A percentile compares a stretch with the other conserved stretches of the same genome.
Evolutionary conservation across 768 basidiomycete genomes (phyloP).

Genomic region (Favolaschia claudopus): DNA sequence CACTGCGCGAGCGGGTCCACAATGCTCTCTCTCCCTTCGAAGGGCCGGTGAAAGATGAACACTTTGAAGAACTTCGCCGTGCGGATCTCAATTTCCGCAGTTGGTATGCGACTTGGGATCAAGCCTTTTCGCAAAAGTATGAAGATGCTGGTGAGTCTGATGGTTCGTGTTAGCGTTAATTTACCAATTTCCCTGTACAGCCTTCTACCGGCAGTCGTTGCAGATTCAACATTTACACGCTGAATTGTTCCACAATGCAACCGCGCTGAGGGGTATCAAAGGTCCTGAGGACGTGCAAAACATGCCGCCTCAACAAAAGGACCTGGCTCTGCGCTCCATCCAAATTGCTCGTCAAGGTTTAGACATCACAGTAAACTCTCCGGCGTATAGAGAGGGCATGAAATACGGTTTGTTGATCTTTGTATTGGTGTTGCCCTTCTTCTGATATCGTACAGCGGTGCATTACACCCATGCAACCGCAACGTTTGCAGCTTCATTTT

Average conservation of each 20-base stretch:
- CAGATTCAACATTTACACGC: constrained; percentile 90
- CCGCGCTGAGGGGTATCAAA: constrained; percentile 81
- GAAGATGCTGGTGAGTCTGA: constrained; percentile 72
- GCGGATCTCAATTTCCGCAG: constrained; percentile 80
- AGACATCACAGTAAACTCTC: constrained; percentile 86
- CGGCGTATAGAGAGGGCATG: constrained; percentile 89
- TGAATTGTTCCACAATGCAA: constrained; percentile 87
- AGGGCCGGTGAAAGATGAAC: constrained; percentile 72
- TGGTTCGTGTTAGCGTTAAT: background rate
- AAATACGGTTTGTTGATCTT: constrained; percentile 74
- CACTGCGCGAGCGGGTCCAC: constrained; percentile 85
- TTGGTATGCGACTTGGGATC: constrained; percentile 87
- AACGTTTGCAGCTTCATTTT: constrained; percentile 91
- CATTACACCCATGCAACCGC: constrained; percentile 92
- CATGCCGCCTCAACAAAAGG: constrained; percentile 80
- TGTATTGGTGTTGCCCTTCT: background rate
- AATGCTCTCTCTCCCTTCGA: constrained; percentile 85
- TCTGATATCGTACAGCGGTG: constrained; percentile 61
- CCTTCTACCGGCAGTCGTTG: constrained; percentile 87
- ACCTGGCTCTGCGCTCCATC: constrained; percentile 84
- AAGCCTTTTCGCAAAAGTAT: constrained; percentile 81
- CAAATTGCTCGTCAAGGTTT: constrained; percentile 80
- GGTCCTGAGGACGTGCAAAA: constrained; percentile 86
- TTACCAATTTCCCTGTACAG: constrained; percentile 44
- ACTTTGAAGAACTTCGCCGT: constrained; percentile 73